These are phyloP conservation scores for Hyaloscypha variabilis DNA, from an alignment of 495 filamentous ascomycete genomes.

Conservation along the genomic window DNA sequence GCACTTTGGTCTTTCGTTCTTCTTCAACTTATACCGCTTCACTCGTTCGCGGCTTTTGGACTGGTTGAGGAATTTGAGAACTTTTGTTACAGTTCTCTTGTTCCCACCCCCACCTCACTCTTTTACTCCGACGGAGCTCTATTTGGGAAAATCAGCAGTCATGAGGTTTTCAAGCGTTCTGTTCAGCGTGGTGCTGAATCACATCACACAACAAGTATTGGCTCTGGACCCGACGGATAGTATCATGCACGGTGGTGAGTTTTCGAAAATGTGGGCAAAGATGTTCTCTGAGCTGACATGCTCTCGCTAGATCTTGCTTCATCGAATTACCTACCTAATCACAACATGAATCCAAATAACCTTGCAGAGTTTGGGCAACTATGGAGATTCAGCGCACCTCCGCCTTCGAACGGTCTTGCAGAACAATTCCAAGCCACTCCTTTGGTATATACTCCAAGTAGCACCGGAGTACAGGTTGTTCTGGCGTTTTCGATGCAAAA, in stretches of 20 bases:
- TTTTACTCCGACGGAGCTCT: not conserved
- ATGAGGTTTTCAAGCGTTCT: not conserved
- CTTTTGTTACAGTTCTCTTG: not conserved
- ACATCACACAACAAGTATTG: not conserved
- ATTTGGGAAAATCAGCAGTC: not conserved
- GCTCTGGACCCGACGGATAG: constrained; percentile 2
- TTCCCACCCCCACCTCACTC: not conserved
- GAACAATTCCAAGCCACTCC: constrained; percentile 32
- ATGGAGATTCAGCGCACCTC: constrained; percentile 29
- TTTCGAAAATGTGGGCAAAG: too few species aligned
- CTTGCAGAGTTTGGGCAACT: constrained; percentile 35
- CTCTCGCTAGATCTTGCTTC: constrained; percentile 6
- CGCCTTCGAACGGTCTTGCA: not conserved
- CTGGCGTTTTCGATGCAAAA: constrained; percentile 36
- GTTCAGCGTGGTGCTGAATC: not conserved
- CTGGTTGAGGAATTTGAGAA: not conserved
- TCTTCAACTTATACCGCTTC: not conserved
- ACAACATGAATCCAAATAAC: constrained; percentile 18
- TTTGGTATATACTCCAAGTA: constrained; percentile 33
- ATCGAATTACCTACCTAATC: constrained; percentile 23
- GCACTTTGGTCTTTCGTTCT: not conserved
- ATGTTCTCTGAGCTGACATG: too few species aligned
- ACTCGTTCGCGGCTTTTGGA: not conserved
- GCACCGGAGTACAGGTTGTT: constrained; percentile 33
- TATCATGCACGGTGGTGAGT: constrained; percentile 9